Evolutionary conservation across 2,329 filamentous ascomycete genomes (phyloP), one percentile per base, ranked within the genome.

Genomic region (Fusarium mexicanum): DNA sequence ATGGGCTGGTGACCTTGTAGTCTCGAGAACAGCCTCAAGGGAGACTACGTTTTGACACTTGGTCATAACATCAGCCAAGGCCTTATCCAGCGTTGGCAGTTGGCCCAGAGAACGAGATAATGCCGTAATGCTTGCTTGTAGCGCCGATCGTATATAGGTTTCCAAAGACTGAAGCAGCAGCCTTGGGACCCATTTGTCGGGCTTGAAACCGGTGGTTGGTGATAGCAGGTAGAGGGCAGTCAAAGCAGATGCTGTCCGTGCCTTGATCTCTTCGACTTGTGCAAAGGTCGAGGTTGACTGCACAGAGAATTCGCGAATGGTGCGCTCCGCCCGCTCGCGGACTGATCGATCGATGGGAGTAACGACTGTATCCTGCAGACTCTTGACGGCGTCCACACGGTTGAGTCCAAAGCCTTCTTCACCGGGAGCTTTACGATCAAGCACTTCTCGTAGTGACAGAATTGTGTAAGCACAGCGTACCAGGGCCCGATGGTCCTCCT

Each of bases 41-140:
- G 94, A 94, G n/a, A 97, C 91, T 44, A 98, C 90, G 79, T 97
- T 97, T 80, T 98, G 95, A 80, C 96, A 98, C 51, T 94, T 89
- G 10, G 92, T 91, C 12, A 93, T 93, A 29, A 98, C 91, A 78
- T 98, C 96, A 22, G 90, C 86, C 4, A 98, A 87, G 0, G 94
- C 93, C 59, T 94, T 90, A 54, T 98, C 95, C 37, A 98, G 87
- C 0, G 89, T 92, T 0, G 96, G 94, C 6, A 98, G 87, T 66
- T 94, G 93, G 8, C 92, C 91, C 22, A 99, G 87, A 1, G 94
- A 92, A 29, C 95, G 88, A 4, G 93, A 87, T 16, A 99, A 86
- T 1, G 91, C 88, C 18, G 93, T 91, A 12, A 96, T 87, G 44
- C 94, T 95, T 51, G 92, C 92, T 69, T 95, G 94, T 20, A 98